Evolutionary conservation across 2,329 filamentous ascomycete species (phyloP), one percentile per base, ranked within the genome.

Genomic region (Pyrenophora graminea): DNA sequence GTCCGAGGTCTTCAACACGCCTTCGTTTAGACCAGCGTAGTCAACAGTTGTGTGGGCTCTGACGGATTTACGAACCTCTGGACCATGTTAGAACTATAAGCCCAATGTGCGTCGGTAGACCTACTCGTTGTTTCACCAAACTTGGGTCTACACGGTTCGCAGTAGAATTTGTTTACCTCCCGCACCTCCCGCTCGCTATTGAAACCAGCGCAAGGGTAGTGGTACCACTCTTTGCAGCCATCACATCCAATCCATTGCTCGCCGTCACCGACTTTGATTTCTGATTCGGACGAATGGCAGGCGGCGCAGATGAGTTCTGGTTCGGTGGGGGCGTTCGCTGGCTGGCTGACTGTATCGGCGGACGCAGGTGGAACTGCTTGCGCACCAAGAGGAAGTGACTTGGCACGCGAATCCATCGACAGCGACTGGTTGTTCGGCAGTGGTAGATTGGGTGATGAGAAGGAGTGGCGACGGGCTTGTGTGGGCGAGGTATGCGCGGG

Each of bases 231-330:
- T 64, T 86, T 85, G 72, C 85, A 88, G 21, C 83, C 85, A 68
- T 88, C 85, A 65, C 85, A 88, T 36, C 81, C 82, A 55, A 88
- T 85, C 85, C 85, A 88, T 47, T 82, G 78, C 56, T 86, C 81
- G 51, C 79, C 76, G 45, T 84, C 82, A 9, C 75, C 77, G 30
- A 78, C 77, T 18, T 76, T 69, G 31, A 79, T 77, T 43, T 80
- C 78, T 17, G 83, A 79, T 39, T 82, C 77, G 30, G 80, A 75
- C 48, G 81, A 77, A 34, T 81, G 78, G 64, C 84, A 87, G 21
- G 79, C 77, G 30, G 81, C 81, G 63, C 84, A 87, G 7, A 80
- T 71, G 10, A 76, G 77, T 62, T 77, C 64, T 13, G 63, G 74
- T 69, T 67, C 64, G 25, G 55, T 39, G 18, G 51, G 52, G 10